Conservation (phyloP, 2,329 filamentous ascomycete genomes). For the Verticillium isaacii region DNA sequence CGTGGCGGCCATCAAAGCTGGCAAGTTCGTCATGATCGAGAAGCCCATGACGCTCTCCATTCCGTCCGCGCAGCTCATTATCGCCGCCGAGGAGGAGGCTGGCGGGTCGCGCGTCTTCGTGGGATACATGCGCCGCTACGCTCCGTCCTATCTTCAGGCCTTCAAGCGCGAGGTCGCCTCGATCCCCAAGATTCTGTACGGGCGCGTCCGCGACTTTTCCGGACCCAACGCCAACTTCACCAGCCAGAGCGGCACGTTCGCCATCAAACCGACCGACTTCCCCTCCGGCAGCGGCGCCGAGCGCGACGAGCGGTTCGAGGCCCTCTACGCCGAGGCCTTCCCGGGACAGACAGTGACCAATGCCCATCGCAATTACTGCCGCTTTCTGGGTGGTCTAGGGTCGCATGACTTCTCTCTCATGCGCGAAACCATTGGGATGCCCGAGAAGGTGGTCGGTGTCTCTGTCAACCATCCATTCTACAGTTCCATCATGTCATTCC, state of each 20-base stretch:
- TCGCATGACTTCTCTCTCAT: slow-evolving; percentile 50
- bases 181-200: slow-evolving; percentile 45
- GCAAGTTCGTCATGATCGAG: slow-evolving; percentile 52
- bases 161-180: slow-evolving; percentile 43
- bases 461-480: slow-evolving; percentile 7
- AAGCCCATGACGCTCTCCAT: slow-evolving; percentile 47
- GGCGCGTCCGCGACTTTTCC: slow-evolving; percentile 28
- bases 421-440: slow-evolving; percentile 34
- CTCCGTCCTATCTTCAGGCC: slow-evolving; percentile 41
- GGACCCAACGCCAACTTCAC: slow-evolving; percentile 13
- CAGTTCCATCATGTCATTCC: slow-evolving; percentile 7
- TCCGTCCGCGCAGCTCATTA: slow-evolving; percentile 35
- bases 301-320: slow-evolving; percentile 17
- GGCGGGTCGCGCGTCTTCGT: slow-evolving; percentile 42
- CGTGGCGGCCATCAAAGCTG: slow-evolving; percentile 39
- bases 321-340: slow-evolving; percentile 26
- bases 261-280: slow-evolving; percentile 24
- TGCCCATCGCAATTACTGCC: slow-evolving; percentile 25
- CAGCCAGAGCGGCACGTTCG: slow-evolving; percentile 15
- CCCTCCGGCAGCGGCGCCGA: slow-evolving; percentile 8
- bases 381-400: slow-evolving; percentile 42
- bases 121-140: slow-evolving; percentile 53
- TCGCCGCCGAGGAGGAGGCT: slow-evolving; percentile 36
- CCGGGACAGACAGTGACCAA: slow-evolving; percentile 20
- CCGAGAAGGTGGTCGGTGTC: slow-evolving; percentile 12